Evolutionary conservation across 305 asterid genomes (phyloP).

Genomic region (Solanum hybrid): DNA sequence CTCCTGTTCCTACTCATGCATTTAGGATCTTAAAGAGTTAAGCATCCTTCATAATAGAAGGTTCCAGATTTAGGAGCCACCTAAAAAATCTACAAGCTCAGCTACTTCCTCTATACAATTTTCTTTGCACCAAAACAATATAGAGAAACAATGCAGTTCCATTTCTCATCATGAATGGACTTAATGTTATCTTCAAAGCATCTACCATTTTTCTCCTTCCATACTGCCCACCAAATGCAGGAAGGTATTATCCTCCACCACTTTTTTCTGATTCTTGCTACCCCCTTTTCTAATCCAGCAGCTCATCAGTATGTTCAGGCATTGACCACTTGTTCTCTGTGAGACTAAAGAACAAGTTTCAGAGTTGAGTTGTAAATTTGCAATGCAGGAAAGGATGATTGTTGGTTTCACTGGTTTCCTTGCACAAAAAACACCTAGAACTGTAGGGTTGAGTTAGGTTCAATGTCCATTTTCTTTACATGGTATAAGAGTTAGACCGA

Average conservation of each 20-base stretch:
- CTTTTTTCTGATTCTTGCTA: neutral
- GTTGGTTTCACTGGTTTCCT: neutral
- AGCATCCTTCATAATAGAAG: neutral
- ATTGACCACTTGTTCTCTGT: neutral
- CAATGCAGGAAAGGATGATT: neutral
- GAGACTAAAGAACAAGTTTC: neutral
- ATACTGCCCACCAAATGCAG: neutral
- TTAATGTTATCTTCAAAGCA: neutral
- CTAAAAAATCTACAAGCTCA: neutral
- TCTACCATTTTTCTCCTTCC: neutral
- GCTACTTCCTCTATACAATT: neutral
- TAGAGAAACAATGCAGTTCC: neutral
- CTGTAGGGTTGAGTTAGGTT: neutral
- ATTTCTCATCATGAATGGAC: neutral
- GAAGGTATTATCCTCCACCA: neutral
- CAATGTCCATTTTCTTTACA: neutral
- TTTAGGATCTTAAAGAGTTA: neutral
- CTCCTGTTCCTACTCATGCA: neutral
- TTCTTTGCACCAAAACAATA: neutral
- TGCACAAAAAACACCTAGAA: neutral
- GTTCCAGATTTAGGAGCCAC: neutral
- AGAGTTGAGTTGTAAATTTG: neutral
- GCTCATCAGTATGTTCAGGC: neutral
- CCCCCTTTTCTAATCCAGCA: neutral
- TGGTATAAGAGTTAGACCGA: neutral